phyloP scores from a whole-genome alignment of 768 basidiomycete species.

The Hygrocybe coccinea region DNA sequence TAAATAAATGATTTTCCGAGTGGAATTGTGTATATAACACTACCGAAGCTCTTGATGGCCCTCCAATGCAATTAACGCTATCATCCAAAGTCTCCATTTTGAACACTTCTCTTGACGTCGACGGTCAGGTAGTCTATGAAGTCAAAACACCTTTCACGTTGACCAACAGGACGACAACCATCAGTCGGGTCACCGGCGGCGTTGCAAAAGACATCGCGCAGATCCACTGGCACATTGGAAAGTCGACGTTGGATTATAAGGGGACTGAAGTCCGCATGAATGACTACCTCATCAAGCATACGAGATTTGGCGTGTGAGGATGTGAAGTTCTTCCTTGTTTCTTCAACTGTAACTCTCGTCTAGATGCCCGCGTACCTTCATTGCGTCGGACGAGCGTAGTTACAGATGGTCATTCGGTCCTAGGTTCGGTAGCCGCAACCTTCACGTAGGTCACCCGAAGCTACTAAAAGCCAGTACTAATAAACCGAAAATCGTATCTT shows the following conservation, averaged over 20 bases:
- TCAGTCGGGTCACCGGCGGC: not conserved
- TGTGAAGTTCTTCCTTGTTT: no score
- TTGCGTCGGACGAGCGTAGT: slow-evolving; percentile 18
- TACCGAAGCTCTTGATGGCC: no score
- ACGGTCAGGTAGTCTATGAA: slow-evolving; percentile 24
- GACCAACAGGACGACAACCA: not conserved
- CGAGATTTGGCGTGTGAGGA: not conserved
- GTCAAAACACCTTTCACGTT: slow-evolving; percentile 17
- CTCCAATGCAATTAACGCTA: slow-evolving; percentile 22
- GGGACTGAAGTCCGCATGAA: not conserved
- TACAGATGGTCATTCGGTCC: slow-evolving; percentile 21
- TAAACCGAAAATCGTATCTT: not conserved
- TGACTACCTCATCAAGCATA: not conserved
- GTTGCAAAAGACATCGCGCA: not conserved
- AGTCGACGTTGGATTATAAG: not conserved
- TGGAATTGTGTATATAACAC: no score
- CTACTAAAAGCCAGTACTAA: no score
- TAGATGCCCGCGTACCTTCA: slow-evolving; percentile 21
- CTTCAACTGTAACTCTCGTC: slow-evolving; percentile 6
- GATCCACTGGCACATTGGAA: not conserved
- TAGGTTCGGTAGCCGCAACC: not conserved
- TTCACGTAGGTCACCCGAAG: slow-evolving; percentile 12
- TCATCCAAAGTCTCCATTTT: slow-evolving; percentile 16
- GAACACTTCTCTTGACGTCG: slow-evolving; percentile 20
- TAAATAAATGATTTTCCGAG: no score